Conservation (phyloP, 306 rosid genomes). For the Cicer bijugum region DNA sequence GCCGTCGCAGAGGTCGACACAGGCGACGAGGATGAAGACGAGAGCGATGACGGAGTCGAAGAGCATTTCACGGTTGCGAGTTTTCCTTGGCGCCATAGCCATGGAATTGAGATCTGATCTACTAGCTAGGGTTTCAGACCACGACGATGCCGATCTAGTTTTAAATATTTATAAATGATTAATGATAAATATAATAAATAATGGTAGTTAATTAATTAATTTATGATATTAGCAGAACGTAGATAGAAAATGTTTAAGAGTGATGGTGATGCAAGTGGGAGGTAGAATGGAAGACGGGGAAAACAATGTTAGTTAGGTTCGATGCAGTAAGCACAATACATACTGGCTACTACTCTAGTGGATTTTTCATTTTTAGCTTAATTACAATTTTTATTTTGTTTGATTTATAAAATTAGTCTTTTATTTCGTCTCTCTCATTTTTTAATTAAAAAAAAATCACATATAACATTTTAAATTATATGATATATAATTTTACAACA, state of each 20-base stretch:
- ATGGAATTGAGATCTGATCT: constrained; percentile 46
- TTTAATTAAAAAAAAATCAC: too few species aligned
- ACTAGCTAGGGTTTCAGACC: constrained; percentile 49
- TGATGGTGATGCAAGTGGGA: constrained; percentile 19
- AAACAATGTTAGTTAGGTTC: constrained; percentile 16
- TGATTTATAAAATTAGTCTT: too few species aligned
- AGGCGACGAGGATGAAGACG: constrained; percentile 73
- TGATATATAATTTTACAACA: too few species aligned
- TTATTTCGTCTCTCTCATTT: too few species aligned
- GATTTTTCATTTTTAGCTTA: neutral
- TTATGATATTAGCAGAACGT: constrained; percentile 1
- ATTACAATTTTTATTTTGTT: neutral
- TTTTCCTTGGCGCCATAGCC: constrained; percentile 54
- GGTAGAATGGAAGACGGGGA: constrained; percentile 26
- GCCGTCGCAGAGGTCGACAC: constrained; percentile 93
- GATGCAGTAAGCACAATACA: neutral
- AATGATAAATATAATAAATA: neutral
- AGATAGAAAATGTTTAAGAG: constrained; percentile 4
- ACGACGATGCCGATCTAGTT: constrained; percentile 34
- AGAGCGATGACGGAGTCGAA: constrained; percentile 82
- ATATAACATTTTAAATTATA: too few species aligned
- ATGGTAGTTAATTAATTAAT: neutral
- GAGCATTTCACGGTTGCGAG: constrained; percentile 59
- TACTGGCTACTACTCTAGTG: neutral
- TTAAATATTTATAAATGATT: constrained; percentile 1